These are phyloP conservation scores for Quercus berberidifolia DNA, from an alignment of 306 rosid genomes.

Conservation along the genomic window DNA sequence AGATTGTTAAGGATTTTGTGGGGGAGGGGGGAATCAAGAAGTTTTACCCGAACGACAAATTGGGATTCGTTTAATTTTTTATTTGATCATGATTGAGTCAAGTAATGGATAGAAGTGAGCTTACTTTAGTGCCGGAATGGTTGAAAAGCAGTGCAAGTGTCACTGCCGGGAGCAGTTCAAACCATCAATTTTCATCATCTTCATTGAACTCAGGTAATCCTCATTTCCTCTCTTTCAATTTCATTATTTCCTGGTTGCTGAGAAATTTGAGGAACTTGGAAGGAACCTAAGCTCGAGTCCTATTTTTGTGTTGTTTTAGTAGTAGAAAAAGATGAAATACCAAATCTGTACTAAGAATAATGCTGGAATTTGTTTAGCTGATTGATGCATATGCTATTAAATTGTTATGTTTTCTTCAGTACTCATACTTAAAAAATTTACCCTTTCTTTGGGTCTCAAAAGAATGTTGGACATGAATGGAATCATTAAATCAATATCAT, in stretches of 20 bases:
- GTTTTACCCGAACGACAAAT: neutral
- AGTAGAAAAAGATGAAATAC: neutral
- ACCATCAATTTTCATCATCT: constrained; percentile 18
- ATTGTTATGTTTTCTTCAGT: neutral
- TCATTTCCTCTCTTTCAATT: neutral
- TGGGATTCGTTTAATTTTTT: neutral
- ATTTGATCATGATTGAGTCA: constrained; percentile 13
- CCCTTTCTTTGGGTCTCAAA: neutral
- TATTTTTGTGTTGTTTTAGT: neutral
- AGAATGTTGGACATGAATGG: neutral
- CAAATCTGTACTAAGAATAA: neutral
- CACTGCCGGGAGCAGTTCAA: constrained; percentile 3
- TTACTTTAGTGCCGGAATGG: constrained; percentile 32
- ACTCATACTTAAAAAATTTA: neutral
- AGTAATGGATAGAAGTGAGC: constrained; percentile 26
- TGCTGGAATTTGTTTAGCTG: neutral
- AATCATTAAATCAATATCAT: neutral
- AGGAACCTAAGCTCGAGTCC: neutral
- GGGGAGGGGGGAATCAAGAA: neutral
- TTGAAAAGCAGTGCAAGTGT: constrained; percentile 31
- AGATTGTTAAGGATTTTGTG: neutral
- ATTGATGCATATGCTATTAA: neutral
- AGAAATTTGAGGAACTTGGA: neutral
- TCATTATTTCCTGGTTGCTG: neutral
- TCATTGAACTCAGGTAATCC: constrained; percentile 11